phyloP scores from a whole-genome alignment of 495 filamentous ascomycete genomes.

The Filosporella fistucella region DNA sequence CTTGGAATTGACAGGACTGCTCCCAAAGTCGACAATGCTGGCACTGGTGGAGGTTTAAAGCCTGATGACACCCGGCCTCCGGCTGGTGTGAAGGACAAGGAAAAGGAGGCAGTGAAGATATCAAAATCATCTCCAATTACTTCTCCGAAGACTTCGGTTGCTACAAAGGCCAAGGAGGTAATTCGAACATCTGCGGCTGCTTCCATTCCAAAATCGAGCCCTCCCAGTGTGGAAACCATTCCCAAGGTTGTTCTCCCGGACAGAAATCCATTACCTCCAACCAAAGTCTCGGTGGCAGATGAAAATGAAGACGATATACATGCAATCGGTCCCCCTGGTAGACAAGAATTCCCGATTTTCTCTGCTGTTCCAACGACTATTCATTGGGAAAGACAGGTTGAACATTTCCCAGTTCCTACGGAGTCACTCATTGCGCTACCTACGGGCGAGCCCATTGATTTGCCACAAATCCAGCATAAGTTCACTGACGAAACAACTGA shows the following conservation, averaged over 20 bases:
- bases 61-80: no score
- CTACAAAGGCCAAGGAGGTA: neutral
- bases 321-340: conserved; percentile 18
- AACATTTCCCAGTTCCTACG: conserved; percentile 69
- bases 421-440: conserved; percentile 72
- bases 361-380: conserved; percentile 27
- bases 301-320: conserved; percentile 10
- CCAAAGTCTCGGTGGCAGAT: conserved; percentile 2
- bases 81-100: neutral
- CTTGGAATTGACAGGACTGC: no score
- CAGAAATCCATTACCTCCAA: conserved; percentile 29
- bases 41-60: no score
- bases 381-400: conserved; percentile 67
- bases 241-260: conserved; percentile 33
- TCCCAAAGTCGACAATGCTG: no score
- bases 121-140: neutral
- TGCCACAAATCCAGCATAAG: conserved; percentile 71
- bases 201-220: neutral
- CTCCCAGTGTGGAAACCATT: conserved; percentile 14
- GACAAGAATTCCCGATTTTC: conserved; percentile 16
- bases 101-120: neutral
- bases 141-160: neutral
- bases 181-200: neutral
- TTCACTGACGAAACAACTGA: conserved; percentile 60
- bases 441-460: conserved; percentile 57